Base-by-base conservation (phyloP, 2,329 filamentous ascomycete species). In the Colletotrichum eleusines region DNA sequence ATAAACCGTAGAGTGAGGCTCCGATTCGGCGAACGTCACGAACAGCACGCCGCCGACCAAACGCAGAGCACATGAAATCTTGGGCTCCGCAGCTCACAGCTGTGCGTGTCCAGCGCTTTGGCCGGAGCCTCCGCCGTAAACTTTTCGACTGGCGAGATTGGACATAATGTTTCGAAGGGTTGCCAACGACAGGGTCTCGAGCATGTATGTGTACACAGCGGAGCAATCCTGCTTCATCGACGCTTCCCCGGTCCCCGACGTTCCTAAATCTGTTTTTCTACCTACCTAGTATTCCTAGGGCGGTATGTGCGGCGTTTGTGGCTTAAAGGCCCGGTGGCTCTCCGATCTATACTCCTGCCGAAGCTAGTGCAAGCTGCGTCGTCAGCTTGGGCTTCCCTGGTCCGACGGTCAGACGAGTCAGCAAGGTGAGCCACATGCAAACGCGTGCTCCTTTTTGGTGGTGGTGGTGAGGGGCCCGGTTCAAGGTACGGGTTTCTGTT, bases 311-410 rank as follows among this genome's bases (percentile, higher is more conserved):
- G 44, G 35, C 44, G 18, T 20, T 57, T 26, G 26, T 12, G 50
- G 42, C 48, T 64, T n/a, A 14, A 20, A 40, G 23, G 16, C 2
- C 8, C 5, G 38, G 40, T n/a, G 23, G 42, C 59, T 50, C 59
- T 68, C 40, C 26, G 63, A 42, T 51, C 4, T 51, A 26, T 40
- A 57, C 59, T 51, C 18, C 35, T 12, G 26, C 40, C 18, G 42
- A 35, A 31, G 42, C 42, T 42, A 59, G 40, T 57, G n/a, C 67
- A 55, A 57, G 46, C 55, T 57, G 48, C 55, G 31, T 55, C 42
- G 23, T 50, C 59, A 50, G 46, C n/a, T 28, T 31, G 40, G 35
- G 51, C 54, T 66, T 28, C 38, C n/a, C 23, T 31, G 57, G n/a
- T n/a, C 53, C 28, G 46, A 54, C 40, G 40, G 38, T 35, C 62